phyloP scores from a whole-genome alignment of 805 yeast genomes.

The Hanseniaspora clermontiae region DNA sequence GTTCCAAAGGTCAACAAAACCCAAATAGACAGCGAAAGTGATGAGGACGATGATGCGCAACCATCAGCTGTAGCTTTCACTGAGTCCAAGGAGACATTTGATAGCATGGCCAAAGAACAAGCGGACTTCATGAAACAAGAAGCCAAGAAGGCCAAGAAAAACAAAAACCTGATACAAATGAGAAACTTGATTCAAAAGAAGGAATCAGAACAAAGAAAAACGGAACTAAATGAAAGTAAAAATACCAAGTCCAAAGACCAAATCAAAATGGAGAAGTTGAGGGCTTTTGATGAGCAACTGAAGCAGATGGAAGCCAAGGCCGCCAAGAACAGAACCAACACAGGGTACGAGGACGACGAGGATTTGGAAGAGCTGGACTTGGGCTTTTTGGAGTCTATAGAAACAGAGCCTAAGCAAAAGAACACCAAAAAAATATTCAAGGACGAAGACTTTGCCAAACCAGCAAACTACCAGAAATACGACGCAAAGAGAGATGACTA shows the following conservation, averaged over 20 bases:
- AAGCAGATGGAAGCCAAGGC: slow-evolving; percentile 18
- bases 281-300: slow-evolving; percentile 27
- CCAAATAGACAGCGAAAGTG: slow-evolving; percentile 13
- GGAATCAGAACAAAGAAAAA: slow-evolving; percentile 17
- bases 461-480: slow-evolving; percentile 6
- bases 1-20: slow-evolving; percentile 11
- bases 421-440: slow-evolving; percentile 29
- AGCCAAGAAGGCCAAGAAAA: slow-evolving; percentile 22
- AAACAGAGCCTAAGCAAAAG: slow-evolving; percentile 16
- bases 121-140: slow-evolving; percentile 21
- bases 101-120: slow-evolving; percentile 16
- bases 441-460: slow-evolving; percentile 18
- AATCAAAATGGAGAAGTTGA: slow-evolving; percentile 15
- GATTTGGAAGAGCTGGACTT: slow-evolving; percentile 31
- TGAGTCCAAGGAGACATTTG: slow-evolving; percentile 16
- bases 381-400: slow-evolving; percentile 29
- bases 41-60: slow-evolving; percentile 32
- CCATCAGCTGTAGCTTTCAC: slow-evolving; percentile 38
- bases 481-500: slow-evolving; percentile 11
- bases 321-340: neutral
- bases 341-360: slow-evolving; percentile 15
- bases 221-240: slow-evolving; percentile 26
- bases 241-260: slow-evolving; percentile 21
- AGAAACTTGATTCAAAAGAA: slow-evolving; percentile 19
- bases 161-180: slow-evolving; percentile 19